Conservation (phyloP, 225 moss, liverwort and hornwort species). For the Pseudoscleropodium purum region DNA sequence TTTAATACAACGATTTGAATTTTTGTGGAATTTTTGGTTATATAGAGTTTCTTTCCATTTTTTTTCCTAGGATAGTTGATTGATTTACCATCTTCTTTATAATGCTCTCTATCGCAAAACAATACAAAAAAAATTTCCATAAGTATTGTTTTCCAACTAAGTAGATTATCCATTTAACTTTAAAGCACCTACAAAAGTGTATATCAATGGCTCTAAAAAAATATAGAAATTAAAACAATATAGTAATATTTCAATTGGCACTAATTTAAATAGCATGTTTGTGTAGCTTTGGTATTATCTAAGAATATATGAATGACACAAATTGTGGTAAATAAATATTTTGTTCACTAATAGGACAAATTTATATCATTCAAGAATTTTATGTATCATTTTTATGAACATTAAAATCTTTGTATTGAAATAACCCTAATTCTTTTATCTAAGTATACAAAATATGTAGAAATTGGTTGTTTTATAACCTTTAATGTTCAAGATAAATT, state of each 20-base stretch:
- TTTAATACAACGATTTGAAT: background rate
- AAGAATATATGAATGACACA: background rate
- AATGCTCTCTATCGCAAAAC: background rate
- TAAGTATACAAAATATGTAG: background rate
- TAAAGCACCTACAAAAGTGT: background rate
- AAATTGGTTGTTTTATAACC: background rate
- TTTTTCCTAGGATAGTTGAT: background rate
- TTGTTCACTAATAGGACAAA: no score
- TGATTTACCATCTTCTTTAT: background rate
- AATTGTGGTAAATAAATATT: background rate
- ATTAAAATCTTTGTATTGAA: background rate
- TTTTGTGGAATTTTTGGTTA: background rate
- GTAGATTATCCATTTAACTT: background rate
- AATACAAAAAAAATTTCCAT: no score
- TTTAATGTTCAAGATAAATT: no score
- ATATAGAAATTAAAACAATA: background rate
- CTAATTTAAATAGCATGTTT: background rate
- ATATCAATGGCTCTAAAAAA: background rate
- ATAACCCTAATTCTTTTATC: background rate
- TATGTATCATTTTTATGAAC: no score
- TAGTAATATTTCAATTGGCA: background rate
- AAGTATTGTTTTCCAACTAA: background rate
- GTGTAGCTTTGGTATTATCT: rapidly evolving
- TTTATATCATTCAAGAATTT: no score
- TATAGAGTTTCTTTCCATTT: background rate